Base-by-base conservation (phyloP, 192 early-diverging fungal species). In the Backusella morwellensis region DNA sequence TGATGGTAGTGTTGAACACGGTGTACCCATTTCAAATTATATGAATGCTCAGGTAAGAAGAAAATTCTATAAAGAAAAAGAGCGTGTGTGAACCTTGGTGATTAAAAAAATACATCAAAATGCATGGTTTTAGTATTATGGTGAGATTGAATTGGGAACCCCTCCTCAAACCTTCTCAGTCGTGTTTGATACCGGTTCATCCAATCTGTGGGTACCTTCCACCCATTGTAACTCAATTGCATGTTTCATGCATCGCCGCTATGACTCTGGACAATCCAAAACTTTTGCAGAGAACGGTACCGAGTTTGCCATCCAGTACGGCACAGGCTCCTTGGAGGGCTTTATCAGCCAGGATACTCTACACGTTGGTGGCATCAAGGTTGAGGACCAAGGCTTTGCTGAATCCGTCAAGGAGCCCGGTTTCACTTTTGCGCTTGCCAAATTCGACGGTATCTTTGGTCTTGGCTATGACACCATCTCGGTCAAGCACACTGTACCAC, bases 371-470 rank as follows among this genome's bases (percentile, higher is more conserved):
- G 96, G 91, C 77, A 83, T 94, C 32, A 29, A 76, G 0, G 77
- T 99, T 67, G 79, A 88, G 54, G 73, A 85, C 54, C 92, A 95
- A 86, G 92, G 92, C 75, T 99, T 99, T 90, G 97, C 92, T 17
- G 98, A 99, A 88, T 93, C 94, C 5, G 91, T 91, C 44, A 97
- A 97, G 88, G 97, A 98, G 80, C 98, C 98, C 11, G 97, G 97
- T 0, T 88, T 98, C 54, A 91, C 97, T 1, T 99, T 98, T 88
- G 94, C 93, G 3, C 91, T 97, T 76, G 97, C 95, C 26, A 84
- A 89, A 19, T 99, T 98, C 77, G 98, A 99, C 82, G 98, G 98
- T 19, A 99, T 99, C 81, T 88, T 98, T 74, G 97, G 97, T 12
- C 85, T 98, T 32, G 96, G 88, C n/a, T 94, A 95, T 78, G 92